Conservation (phyloP, 225 moss, liverwort and hornwort genomes). For the Thuidium tamariscinum region DNA sequence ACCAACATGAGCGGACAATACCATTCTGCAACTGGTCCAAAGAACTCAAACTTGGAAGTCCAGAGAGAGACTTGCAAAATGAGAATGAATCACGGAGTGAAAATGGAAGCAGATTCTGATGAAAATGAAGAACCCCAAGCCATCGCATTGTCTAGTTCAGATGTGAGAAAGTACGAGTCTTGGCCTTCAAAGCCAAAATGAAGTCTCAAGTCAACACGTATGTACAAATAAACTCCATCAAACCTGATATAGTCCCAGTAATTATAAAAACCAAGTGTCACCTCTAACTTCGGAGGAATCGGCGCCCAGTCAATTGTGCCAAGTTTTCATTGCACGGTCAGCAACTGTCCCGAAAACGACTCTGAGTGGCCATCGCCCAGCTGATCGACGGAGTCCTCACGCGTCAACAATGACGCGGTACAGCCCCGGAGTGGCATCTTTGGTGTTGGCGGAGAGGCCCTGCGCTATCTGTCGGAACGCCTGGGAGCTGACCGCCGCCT, state of each 20-base stretch:
- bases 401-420: not conserved
- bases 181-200: not conserved
- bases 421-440: not conserved
- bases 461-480: not conserved
- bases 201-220: not conserved
- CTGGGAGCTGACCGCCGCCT: not conserved
- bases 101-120: not conserved
- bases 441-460: rapidly evolving
- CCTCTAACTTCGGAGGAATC: not conserved
- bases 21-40: too few relatives aligned
- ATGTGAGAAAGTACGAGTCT: not conserved
- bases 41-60: not conserved
- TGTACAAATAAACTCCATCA: not conserved
- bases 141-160: not conserved
- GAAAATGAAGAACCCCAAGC: not conserved
- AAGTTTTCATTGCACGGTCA: not conserved
- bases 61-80: not conserved
- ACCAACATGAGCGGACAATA: too few relatives aligned
- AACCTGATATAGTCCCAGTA: not conserved
- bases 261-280: not conserved
- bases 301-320: too few relatives aligned
- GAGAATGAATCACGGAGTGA: not conserved
- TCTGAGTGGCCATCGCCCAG: not conserved
- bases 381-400: not conserved
- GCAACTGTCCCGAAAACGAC: not conserved